Conservation (phyloP, 768 basidiomycete genomes). For the Trametes cingulata region DNA sequence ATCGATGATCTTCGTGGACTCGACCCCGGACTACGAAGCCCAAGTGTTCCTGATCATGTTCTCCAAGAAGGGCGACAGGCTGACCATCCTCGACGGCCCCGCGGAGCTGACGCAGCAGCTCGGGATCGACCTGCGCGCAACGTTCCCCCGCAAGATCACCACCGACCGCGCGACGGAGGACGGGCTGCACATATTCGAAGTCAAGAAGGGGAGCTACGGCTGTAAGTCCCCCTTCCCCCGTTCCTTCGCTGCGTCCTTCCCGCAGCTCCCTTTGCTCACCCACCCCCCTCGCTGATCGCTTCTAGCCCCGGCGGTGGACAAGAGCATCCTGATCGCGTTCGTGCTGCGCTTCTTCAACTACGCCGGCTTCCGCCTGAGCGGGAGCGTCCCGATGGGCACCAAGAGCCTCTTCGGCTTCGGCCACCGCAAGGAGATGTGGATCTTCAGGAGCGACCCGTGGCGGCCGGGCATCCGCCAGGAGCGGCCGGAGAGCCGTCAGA, state of each 20-base stretch:
- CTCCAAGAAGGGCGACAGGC: slow-evolving; percentile 57
- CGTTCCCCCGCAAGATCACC: slow-evolving; percentile 45
- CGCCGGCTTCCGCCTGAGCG: slow-evolving; percentile 63
- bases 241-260: neutral
- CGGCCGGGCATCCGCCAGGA: slow-evolving; percentile 11
- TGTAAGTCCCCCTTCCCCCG: slow-evolving; percentile 9
- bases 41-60: slow-evolving; percentile 69
- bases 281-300: neutral
- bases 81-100: slow-evolving; percentile 48
- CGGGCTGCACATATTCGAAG: slow-evolving; percentile 54
- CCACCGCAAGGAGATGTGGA: slow-evolving; percentile 57
- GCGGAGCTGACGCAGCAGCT: slow-evolving; percentile 40
- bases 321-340: slow-evolving; percentile 59
- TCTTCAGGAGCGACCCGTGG: slow-evolving; percentile 49
- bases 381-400: slow-evolving; percentile 60
- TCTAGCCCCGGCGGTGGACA: slow-evolving; percentile 47
- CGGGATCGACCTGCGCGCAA: slow-evolving; percentile 39
- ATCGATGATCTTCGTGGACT: slow-evolving; percentile 66
- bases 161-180: slow-evolving; percentile 48
- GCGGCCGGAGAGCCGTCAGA: slow-evolving; percentile 21
- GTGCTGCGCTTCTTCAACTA: slow-evolving; percentile 58
- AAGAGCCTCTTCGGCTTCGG: slow-evolving; percentile 40
- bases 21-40: slow-evolving; percentile 46
- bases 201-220: slow-evolving; percentile 44
- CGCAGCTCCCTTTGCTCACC: neutral